Percentiles rank a stretch among this genome's conserved stretches.
phyloP scores from a whole-genome alignment of 371 early-diverging fungal species.

The Syncephalastrum sp. region DNA sequence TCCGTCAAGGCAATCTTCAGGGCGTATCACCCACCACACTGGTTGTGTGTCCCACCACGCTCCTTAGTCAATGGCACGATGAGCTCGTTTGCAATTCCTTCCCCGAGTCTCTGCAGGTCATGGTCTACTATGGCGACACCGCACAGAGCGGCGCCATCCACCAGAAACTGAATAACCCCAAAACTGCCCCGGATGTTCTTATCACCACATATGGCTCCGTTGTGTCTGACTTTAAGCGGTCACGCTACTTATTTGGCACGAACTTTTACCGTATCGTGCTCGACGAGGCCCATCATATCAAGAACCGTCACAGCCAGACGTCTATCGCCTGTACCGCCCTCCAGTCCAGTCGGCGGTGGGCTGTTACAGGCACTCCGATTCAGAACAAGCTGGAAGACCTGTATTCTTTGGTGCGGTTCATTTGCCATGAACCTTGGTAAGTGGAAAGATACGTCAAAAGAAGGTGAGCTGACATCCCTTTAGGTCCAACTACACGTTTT shows the following conservation, averaged over 20 bases:
- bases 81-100: constrained; percentile 57
- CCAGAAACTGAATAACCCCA: constrained; percentile 25
- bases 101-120: constrained; percentile 37
- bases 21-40: constrained; percentile 52
- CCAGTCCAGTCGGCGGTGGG: constrained; percentile 70
- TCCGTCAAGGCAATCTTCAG: constrained; percentile 25
- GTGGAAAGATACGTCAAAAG: not conserved
- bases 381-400: constrained; percentile 78
- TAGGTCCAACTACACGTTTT: constrained; percentile 57
- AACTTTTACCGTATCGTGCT: constrained; percentile 67
- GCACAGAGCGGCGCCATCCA: constrained; percentile 17
- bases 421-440: constrained; percentile 72
- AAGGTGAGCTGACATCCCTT: not conserved
- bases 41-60: constrained; percentile 71
- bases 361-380: constrained; percentile 79
- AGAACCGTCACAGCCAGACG: constrained; percentile 55
- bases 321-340: constrained; percentile 63
- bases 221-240: constrained; percentile 46
- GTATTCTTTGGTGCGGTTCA: constrained; percentile 78
- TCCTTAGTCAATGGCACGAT: constrained; percentile 74
- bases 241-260: constrained; percentile 25
- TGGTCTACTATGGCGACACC: constrained; percentile 58
- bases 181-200: constrained; percentile 51
- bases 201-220: constrained; percentile 72
- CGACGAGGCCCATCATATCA: constrained; percentile 82